Evolutionary conservation across 2,329 filamentous ascomycete species (phyloP).

Genomic region (Coniosporium tulheliwenetii): DNA sequence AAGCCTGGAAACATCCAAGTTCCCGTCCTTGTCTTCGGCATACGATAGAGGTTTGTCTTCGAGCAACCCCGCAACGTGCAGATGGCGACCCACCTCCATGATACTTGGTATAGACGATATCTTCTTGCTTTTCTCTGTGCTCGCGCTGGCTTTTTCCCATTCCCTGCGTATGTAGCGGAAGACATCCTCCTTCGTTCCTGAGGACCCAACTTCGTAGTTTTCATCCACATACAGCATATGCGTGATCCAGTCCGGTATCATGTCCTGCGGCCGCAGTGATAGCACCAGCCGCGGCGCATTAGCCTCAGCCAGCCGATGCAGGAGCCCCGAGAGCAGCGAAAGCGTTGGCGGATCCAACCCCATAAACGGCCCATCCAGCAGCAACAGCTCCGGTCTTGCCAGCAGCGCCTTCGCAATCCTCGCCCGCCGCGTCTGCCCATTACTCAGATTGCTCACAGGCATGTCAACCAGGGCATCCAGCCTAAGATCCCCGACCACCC

Average conservation of each 20-base stretch:
- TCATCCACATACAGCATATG: constrained; percentile 60
- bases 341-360: constrained; percentile 79
- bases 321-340: constrained; percentile 51
- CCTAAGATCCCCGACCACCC: constrained; percentile 54
- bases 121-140: neutral
- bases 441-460: constrained; percentile 80
- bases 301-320: constrained; percentile 50
- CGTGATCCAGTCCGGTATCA: constrained; percentile 79
- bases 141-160: neutral
- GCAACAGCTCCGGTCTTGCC: constrained; percentile 59
- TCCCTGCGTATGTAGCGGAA: constrained; percentile 26
- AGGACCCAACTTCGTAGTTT: constrained; percentile 46
- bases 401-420: constrained; percentile 79
- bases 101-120: too few relatives aligned
- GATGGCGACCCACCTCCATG: neutral
- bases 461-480: constrained; percentile 57
- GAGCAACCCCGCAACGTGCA: neutral
- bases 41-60: too few relatives aligned
- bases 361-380: constrained; percentile 93
- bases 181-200: constrained; percentile 51
- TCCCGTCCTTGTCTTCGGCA: too few relatives aligned
- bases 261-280: constrained; percentile 70
- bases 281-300: constrained; percentile 59
- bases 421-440: constrained; percentile 78
- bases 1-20: neutral